Percentiles rank a stretch among this genome's conserved stretches.
phyloP scores from a whole-genome alignment of 805 yeast species.

The Candida argentea region DNA sequence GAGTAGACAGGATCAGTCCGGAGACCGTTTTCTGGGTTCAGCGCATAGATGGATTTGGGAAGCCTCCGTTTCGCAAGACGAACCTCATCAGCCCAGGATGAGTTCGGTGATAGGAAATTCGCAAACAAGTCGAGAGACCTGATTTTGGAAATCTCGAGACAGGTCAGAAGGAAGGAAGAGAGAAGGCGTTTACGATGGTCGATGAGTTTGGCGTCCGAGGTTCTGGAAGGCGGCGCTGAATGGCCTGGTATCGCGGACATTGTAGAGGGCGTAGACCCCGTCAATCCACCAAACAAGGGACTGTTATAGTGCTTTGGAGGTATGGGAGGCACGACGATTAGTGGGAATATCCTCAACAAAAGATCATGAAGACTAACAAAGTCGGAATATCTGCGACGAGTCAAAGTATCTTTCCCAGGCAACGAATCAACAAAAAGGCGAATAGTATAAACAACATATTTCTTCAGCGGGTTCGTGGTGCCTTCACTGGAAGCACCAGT shows the following conservation, averaged over 20 bases:
- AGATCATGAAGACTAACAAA: constrained; percentile 75
- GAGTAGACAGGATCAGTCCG: constrained; percentile 25
- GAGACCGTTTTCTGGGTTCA: constrained; percentile 36
- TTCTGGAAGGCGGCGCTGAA: constrained; percentile 2
- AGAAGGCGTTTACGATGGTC: constrained; percentile 48
- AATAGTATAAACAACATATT: constrained; percentile 76
- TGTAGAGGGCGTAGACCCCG: constrained; percentile 8
- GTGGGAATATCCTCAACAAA: constrained; percentile 65
- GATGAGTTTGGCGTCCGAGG: constrained; percentile 18
- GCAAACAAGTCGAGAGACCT: constrained; percentile 53
- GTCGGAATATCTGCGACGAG: constrained; percentile 77
- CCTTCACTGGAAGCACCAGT: constrained; percentile 86
- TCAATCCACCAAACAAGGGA: constrained; percentile 21
- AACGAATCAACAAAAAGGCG: constrained; percentile 36
- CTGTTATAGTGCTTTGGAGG: constrained; percentile 47
- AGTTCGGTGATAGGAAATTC: constrained; percentile 77
- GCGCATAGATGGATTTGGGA: constrained; percentile 29
- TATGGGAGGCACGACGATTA: constrained; percentile 82
- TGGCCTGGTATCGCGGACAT: constrained; percentile 1
- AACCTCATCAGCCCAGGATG: constrained; percentile 69
- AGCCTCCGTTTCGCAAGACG: constrained; percentile 25
- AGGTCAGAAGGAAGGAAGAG: constrained; percentile 67
- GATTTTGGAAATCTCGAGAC: constrained; percentile 48
- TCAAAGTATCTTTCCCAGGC: constrained; percentile 35
- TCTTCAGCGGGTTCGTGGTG: constrained; percentile 44